These are phyloP conservation scores for Suillus tomentosus DNA, from an alignment of 768 basidiomycete genomes.

Conservation along the genomic window DNA sequence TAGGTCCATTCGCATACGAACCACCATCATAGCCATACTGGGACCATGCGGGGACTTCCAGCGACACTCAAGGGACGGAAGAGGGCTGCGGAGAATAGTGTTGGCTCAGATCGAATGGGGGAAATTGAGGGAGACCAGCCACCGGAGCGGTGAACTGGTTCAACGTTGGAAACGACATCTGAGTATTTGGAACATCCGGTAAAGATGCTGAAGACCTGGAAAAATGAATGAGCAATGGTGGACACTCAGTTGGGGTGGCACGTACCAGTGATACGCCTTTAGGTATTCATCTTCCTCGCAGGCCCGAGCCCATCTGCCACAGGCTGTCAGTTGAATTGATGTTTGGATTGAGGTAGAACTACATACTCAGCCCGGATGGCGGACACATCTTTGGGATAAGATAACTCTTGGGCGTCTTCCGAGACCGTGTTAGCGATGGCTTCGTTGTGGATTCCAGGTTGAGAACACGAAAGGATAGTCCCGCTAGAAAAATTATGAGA, in stretches of 20 bases:
- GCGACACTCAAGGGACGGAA: neutral
- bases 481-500: neutral
- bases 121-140: neutral
- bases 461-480: neutral
- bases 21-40: neutral
- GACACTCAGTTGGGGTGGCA: too few relatives aligned
- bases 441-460: neutral
- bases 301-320: too few relatives aligned
- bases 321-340: neutral
- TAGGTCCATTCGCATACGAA: neutral
- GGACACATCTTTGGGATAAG: neutral
- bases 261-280: too few relatives aligned
- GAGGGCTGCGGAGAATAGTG: neutral
- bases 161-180: too few relatives aligned
- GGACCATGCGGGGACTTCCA: neutral
- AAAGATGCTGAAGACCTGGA: too few relatives aligned
- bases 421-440: neutral
- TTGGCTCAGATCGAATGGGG: neutral
- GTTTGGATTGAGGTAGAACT: neutral
- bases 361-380: neutral
- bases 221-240: too few relatives aligned
- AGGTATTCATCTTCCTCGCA: too few relatives aligned
- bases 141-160: neutral
- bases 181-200: too few relatives aligned
- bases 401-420: neutral